Evolutionary conservation across 805 yeast genomes (phyloP).

Genomic region (Hanseniaspora occidentalis): DNA sequence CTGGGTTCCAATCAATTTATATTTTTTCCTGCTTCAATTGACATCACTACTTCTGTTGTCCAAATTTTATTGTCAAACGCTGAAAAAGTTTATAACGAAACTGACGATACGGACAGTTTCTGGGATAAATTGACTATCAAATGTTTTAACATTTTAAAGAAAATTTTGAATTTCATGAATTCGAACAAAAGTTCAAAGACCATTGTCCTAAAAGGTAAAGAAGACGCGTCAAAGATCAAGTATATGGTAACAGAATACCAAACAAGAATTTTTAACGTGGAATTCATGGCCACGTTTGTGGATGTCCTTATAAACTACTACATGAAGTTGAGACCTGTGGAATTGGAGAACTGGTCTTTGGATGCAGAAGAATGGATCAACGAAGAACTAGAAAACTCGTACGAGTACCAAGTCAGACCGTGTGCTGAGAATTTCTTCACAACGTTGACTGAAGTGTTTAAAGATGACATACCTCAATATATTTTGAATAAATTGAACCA

Average conservation of each 20-base stretch:
- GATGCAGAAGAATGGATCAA: conserved; percentile 93
- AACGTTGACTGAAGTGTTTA: conserved; percentile 55
- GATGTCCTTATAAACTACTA: conserved; percentile 63
- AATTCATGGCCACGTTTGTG: conserved; percentile 43
- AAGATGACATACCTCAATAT: conserved; percentile 39
- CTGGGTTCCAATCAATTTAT: conserved; percentile 56
- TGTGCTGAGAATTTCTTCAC: conserved; percentile 81
- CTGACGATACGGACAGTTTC: conserved; percentile 36
- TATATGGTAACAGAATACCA: conserved; percentile 41
- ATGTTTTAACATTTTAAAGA: conserved; percentile 51
- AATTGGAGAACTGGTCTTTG: conserved; percentile 65
- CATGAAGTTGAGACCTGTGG: conserved; percentile 58
- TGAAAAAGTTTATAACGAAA: conserved; percentile 43
- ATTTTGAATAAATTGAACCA: conserved; percentile 44
- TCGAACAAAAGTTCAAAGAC: conserved; percentile 52
- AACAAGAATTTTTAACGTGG: conserved; percentile 44
- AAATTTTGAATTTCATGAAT: conserved; percentile 45
- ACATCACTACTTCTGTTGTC: conserved; percentile 49
- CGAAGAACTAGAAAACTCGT: conserved; percentile 63
- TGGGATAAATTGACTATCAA: conserved; percentile 70
- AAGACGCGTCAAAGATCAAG: conserved; percentile 52
- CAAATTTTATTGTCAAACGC: conserved; percentile 55
- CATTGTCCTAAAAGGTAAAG: conserved; percentile 39
- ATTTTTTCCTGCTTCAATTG: conserved; percentile 53
- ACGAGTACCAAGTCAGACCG: conserved; percentile 76